A percentile compares a stretch with the other conserved stretches of the same genome.
Evolutionary conservation across 345 rosid species (phyloP).

Genomic region (Iberis pinnata): DNA sequence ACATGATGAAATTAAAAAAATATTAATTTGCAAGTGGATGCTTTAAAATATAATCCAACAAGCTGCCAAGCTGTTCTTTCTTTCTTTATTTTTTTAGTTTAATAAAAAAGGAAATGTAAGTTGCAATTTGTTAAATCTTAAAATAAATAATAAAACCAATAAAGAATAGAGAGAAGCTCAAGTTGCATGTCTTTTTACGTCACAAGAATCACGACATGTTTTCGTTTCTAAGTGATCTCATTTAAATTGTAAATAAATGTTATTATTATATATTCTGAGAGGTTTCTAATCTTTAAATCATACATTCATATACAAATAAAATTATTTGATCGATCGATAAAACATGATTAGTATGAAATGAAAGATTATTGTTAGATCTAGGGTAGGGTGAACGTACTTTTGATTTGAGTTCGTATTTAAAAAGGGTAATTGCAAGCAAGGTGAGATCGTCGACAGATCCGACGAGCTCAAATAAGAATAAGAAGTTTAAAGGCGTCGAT

Average conservation of each 20-base stretch:
- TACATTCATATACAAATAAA: no score
- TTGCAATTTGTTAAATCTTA: conserved; percentile 22
- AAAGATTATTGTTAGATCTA: no score
- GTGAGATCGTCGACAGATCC: no score
- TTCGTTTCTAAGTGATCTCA: conserved; percentile 21
- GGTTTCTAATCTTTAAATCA: background rate
- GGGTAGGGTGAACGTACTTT: no score
- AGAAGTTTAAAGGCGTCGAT: no score
- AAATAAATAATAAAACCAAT: background rate
- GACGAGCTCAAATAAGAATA: no score
- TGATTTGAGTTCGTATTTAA: no score
- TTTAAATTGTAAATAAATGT: background rate
- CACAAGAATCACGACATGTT: conserved; percentile 29
- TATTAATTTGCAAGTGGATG: conserved; percentile 29
- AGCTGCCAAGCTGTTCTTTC: conserved; percentile 29
- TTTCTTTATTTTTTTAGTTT: background rate
- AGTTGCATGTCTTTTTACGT: conserved; percentile 41
- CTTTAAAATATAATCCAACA: conserved; percentile 26
- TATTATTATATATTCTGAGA: conserved; percentile 6
- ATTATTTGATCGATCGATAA: no score
- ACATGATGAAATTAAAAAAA: conserved; percentile 17
- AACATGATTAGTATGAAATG: no score
- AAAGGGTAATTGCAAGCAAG: no score
- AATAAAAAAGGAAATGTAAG: conserved; percentile 23
- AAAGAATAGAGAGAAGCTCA: conserved; percentile 27